Evolutionary conservation across 257 asterid genomes (phyloP).

Genomic region (Mitragyna speciosa): DNA sequence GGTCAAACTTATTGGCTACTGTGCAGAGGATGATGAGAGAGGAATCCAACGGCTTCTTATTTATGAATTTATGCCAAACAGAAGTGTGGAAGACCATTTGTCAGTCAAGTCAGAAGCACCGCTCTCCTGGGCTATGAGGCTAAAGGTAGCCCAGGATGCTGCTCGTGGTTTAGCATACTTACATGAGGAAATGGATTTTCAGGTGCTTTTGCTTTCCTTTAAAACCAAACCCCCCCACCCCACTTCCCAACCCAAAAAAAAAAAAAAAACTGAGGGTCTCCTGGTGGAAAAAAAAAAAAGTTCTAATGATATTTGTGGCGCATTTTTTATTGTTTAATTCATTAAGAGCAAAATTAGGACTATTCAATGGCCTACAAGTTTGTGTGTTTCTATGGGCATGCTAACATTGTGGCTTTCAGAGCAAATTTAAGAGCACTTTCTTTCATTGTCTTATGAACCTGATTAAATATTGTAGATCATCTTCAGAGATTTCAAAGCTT

Average conservation of each 20-base stretch:
- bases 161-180: conserved; percentile 87
- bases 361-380: background rate
- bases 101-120: conserved; percentile 52
- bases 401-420: background rate
- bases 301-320: background rate
- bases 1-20: conserved; percentile 86
- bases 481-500: conserved; percentile 50
- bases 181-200: conserved; percentile 97
- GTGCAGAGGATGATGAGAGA: conserved; percentile 98
- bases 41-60: conserved; percentile 94
- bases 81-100: conserved; percentile 89
- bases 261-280: too few relatives aligned
- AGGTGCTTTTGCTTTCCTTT: conserved; percentile 43
- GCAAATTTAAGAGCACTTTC: background rate
- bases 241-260: too few relatives aligned
- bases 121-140: conserved; percentile 87
- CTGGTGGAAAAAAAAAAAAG: too few relatives aligned
- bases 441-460: background rate
- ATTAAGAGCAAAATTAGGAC: background rate
- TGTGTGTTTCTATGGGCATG: background rate
- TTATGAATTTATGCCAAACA: conserved; percentile 86
- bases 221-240: too few relatives aligned
- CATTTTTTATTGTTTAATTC: background rate
- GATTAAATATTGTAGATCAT: conserved; percentile 34
- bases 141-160: conserved; percentile 84